phyloP scores from a whole-genome alignment of 139 green algal genomes.

The Raphidocelis subcapitata region DNA sequence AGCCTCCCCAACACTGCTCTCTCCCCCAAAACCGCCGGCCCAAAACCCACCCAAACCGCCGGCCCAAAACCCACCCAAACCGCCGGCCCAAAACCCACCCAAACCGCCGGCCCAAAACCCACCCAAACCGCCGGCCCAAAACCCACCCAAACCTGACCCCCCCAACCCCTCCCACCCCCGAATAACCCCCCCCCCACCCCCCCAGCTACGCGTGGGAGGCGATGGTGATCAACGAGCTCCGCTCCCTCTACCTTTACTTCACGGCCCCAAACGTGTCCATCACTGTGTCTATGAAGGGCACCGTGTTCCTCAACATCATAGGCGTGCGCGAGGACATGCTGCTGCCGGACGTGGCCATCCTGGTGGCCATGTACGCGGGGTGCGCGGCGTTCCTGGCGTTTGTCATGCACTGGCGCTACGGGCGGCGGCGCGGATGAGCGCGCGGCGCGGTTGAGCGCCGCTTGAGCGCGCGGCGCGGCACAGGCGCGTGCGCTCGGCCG shows the following conservation, averaged over 20 bases:
- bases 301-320: constrained; percentile 49
- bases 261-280: constrained; percentile 19
- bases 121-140: not conserved
- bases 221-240: constrained; percentile 65
- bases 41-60: too few species aligned
- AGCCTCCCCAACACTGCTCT: too few species aligned
- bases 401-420: constrained; percentile 14
- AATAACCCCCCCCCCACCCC: not conserved
- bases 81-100: not conserved
- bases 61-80: too few species aligned
- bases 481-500: too few species aligned
- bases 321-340: constrained; percentile 31
- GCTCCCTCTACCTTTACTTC: constrained; percentile 44
- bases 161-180: not conserved
- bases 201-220: constrained; percentile 52
- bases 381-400: constrained; percentile 12
- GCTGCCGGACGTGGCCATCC: constrained; percentile 35
- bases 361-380: constrained; percentile 35
- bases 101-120: not conserved
- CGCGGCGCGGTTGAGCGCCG: too few species aligned
- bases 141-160: not conserved
- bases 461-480: too few species aligned
- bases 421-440: not conserved
- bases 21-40: too few species aligned
- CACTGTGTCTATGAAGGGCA: constrained; percentile 25